Evolutionary conservation across 179 eudicot species (phyloP).

Genomic region (Heliamphora pulchella): DNA sequence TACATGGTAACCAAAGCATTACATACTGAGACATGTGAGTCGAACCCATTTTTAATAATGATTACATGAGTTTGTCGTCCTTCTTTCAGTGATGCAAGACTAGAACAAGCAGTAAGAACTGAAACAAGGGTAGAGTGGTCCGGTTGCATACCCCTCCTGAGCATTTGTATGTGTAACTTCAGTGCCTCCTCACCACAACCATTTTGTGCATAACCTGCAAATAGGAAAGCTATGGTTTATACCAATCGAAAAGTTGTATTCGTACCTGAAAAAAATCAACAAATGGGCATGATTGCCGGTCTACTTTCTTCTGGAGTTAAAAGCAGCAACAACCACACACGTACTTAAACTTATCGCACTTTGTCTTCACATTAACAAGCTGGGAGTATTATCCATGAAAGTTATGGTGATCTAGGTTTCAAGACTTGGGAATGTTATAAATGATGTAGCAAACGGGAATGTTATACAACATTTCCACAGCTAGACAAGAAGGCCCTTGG

Average conservation of each 20-base stretch:
- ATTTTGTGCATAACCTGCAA: slow-evolving; percentile 33
- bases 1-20: slow-evolving; percentile 62
- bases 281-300: background rate
- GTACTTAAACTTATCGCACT: background rate
- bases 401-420: background rate
- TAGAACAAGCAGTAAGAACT: slow-evolving; percentile 35
- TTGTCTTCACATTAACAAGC: background rate
- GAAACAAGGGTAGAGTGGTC: slow-evolving; percentile 32
- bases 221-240: background rate
- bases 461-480: background rate
- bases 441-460: background rate
- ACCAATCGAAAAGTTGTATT: background rate
- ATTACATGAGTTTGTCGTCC: slow-evolving; percentile 38
- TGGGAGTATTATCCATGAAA: background rate
- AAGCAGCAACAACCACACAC: background rate
- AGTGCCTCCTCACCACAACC: slow-evolving; percentile 28
- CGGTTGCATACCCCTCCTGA: slow-evolving; percentile 22
- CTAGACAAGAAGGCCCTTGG: background rate
- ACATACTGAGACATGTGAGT: slow-evolving; percentile 34
- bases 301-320: background rate
- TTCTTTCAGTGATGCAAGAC: slow-evolving; percentile 24
- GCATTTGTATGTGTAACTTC: slow-evolving; percentile 24
- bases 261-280: background rate
- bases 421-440: background rate
- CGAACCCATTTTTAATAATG: slow-evolving; percentile 33